Conservation (phyloP, 495 filamentous ascomycete genomes). For the Aspergillus campestris region DNA sequence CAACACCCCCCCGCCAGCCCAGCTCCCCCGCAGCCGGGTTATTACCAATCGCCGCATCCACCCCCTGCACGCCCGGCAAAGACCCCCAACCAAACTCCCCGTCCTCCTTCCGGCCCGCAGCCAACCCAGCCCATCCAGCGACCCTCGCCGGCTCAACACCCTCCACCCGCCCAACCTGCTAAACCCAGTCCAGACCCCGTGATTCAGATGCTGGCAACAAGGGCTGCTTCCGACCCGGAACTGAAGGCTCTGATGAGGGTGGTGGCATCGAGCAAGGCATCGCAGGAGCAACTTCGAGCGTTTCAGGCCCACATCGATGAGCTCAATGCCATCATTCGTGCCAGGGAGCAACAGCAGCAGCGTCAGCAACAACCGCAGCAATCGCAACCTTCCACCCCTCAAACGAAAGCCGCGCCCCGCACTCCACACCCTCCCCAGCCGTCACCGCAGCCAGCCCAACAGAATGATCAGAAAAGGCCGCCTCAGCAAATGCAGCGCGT, state of each 20-base stretch:
- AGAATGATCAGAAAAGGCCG: conserved; percentile 8
- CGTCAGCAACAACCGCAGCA: conserved; percentile 15
- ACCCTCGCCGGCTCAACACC: conserved; percentile 25
- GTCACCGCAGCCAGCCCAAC: conserved; percentile 7
- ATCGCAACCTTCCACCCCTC: conserved; percentile 14
- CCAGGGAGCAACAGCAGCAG: conserved; percentile 34
- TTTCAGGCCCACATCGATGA: conserved; percentile 94
- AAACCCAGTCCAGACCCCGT: conserved; percentile 75
- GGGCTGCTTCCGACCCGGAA: conserved; percentile 74
- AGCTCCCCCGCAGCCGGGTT: conserved; percentile 13
- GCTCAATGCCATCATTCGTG: conserved; percentile 57
- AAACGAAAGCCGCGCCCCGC: conserved; percentile 3
- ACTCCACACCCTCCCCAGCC: conserved; percentile 5
- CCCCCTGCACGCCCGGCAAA: conserved; percentile 18
- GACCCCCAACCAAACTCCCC: conserved; percentile 21
- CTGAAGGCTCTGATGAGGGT: conserved; percentile 95
- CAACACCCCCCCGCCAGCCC: conserved; percentile 9
- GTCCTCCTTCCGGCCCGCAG: conserved; percentile 21
- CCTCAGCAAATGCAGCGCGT: conserved; percentile 19
- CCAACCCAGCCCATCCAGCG: conserved; percentile 22
- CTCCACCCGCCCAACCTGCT: conserved; percentile 30
- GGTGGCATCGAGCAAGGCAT: conserved; percentile 81
- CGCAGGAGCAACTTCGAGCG: conserved; percentile 66
- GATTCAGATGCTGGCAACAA: conserved; percentile 84
- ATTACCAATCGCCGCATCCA: conserved; percentile 14